These are phyloP conservation scores for Leccinum incarnatum DNA, from an alignment of 768 basidiomycete genomes.

Conservation along the genomic window DNA sequence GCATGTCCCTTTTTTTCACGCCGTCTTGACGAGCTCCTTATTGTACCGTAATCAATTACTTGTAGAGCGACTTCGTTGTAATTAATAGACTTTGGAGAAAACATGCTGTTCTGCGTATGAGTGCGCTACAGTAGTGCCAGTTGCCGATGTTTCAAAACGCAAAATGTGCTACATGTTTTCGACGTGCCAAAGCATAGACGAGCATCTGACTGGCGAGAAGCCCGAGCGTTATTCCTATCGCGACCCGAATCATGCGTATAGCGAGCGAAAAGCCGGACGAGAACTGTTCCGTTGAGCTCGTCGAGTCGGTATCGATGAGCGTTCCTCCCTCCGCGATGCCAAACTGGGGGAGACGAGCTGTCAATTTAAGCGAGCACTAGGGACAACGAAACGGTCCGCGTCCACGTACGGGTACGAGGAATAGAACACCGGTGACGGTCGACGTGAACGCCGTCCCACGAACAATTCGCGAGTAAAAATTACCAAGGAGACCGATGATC, in stretches of 20 bases:
- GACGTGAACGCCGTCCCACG: conserved; percentile 84
- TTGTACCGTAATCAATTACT: conserved; percentile 30
- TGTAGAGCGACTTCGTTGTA: conserved; percentile 30
- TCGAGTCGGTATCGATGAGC: conserved; percentile 48
- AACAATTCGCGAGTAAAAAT: conserved; percentile 72
- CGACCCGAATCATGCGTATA: conserved; percentile 79
- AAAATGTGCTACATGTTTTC: conserved; percentile 72
- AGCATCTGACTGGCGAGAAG: conserved; percentile 74
- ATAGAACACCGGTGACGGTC: conserved; percentile 93
- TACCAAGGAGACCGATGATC: conserved; percentile 75
- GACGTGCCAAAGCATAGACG: conserved; percentile 73
- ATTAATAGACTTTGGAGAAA: conserved; percentile 27
- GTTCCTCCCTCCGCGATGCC: conserved; percentile 76
- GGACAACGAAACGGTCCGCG: not conserved
- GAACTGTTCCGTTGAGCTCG: conserved; percentile 59
- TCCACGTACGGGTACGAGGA: conserved; percentile 75
- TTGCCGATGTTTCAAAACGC: conserved; percentile 53
- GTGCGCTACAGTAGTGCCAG: not conserved
- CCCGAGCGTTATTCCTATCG: conserved; percentile 83
- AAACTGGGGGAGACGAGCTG: conserved; percentile 44
- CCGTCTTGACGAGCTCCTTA: conserved; percentile 20
- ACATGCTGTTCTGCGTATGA: not conserved
- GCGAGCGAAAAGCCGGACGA: conserved; percentile 78
- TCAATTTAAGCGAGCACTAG: conserved; percentile 5
- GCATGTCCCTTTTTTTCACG: conserved; percentile 12